Base-by-base conservation (phyloP, 116 monocot species). In the Iris pallida region DNA sequence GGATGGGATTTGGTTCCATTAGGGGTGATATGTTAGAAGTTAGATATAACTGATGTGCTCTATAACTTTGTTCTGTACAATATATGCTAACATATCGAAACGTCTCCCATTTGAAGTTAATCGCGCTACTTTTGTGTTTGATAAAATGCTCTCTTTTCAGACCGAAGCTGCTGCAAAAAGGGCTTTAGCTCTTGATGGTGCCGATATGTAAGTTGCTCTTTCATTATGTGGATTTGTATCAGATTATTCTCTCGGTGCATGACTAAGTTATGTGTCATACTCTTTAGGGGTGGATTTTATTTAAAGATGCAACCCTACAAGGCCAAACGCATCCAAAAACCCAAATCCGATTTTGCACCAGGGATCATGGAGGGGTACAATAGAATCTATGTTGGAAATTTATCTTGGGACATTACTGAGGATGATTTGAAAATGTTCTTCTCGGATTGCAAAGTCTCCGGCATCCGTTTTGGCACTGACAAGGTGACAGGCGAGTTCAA, bases 141-240 rank as follows among this genome's bases (percentile, higher is more conserved):
- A 30, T 30, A 30, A 30, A 30, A 30, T 44, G 49, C 44, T 44
- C 7, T 3, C 44, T 10, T 18, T 47, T 5, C 94, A 99, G 99
- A 99, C 99, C 20, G 94, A 86, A 75, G 86, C 88, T 75, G 99
- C 99, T 12, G 94, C 99, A 8, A 81, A 85, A 78, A 85, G 94
- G 68, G 99, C 99, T 68, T 70, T 91, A 56, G 82, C 79, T 79
- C 84, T 99, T 45, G 88, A 99, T 76, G 94, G 99, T 63, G 81
- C 99, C 16, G 99, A 93, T 79, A 99, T 99, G 94, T 99, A 86
- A 90, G 86, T 30, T 30, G 30, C 2, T 30, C 30, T 30, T 3
- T 30, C 30, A 30, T 30, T 30, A 30, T 1, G 30, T 30, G 30
- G 30, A 30, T 30, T 30, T 30, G 30, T 30, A 30, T 30, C 30